Percentiles rank a stretch among this genome's conserved stretches.
These are phyloP conservation scores for Metschnikowia orientalis DNA, from an alignment of 805 yeast species.

Conservation along the genomic window DNA sequence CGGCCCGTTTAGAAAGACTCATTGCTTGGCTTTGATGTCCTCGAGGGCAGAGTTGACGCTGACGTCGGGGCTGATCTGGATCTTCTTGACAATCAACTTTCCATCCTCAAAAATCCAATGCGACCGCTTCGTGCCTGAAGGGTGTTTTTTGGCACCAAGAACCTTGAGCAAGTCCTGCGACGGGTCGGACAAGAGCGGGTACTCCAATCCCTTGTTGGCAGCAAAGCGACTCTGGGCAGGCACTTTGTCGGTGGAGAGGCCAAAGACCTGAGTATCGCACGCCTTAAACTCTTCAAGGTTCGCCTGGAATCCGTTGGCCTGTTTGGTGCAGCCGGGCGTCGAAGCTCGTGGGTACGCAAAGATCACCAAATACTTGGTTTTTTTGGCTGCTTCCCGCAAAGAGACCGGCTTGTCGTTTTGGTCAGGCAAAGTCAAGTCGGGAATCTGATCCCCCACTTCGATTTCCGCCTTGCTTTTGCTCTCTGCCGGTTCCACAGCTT, in stretches of 20 bases:
- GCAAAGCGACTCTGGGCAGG: constrained; percentile 74
- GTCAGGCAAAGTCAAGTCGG: constrained; percentile 57
- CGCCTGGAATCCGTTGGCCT: constrained; percentile 83
- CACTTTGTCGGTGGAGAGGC: constrained; percentile 80
- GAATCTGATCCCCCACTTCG: constrained; percentile 60
- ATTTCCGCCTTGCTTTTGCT: constrained; percentile 18
- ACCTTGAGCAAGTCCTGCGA: constrained; percentile 58
- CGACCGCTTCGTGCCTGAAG: constrained; percentile 78
- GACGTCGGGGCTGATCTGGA: constrained; percentile 47
- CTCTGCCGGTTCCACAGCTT: background rate
- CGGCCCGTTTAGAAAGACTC: background rate
- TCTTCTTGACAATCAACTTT: constrained; percentile 48
- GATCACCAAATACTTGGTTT: constrained; percentile 34
- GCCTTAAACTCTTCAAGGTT: constrained; percentile 48
- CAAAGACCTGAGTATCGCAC: constrained; percentile 60
- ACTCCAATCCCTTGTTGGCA: constrained; percentile 67
- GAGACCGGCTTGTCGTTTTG: constrained; percentile 61
- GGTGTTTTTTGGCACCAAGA: constrained; percentile 80
- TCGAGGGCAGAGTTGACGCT: constrained; percentile 58
- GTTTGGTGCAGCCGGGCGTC: constrained; percentile 96
- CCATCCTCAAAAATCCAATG: constrained; percentile 89
- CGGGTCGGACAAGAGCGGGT: constrained; percentile 75
- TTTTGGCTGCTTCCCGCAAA: constrained; percentile 27
- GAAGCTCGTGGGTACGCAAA: constrained; percentile 86
- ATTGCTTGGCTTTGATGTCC: constrained; percentile 23